A percentile compares a stretch with the other conserved stretches of the same genome.
Conservation (phyloP, 305 asterid genomes). For the Plantago lanceolata region DNA sequence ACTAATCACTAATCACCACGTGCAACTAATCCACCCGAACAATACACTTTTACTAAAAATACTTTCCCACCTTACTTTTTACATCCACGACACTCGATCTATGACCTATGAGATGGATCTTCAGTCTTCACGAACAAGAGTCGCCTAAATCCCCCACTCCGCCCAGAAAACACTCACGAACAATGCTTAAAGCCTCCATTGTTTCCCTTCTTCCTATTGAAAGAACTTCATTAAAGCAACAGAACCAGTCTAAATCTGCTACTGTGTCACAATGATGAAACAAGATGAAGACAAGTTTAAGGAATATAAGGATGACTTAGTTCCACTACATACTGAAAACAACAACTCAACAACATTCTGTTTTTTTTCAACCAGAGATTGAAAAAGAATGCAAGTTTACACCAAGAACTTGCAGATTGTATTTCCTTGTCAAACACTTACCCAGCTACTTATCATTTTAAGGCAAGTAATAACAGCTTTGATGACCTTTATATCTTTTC, state of each 20-base stretch:
- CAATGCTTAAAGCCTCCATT: too few species aligned
- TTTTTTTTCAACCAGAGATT: conserved; percentile 23
- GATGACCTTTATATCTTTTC: conserved; percentile 38
- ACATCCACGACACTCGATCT: too few species aligned
- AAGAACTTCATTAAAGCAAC: too few species aligned
- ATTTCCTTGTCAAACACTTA: conserved; percentile 51
- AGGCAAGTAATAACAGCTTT: conserved; percentile 37
- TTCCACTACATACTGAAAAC: conserved; percentile 36
- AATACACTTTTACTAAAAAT: too few species aligned
- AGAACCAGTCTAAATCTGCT: background rate
- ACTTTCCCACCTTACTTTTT: too few species aligned
- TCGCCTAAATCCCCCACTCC: too few species aligned
- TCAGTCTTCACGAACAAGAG: too few species aligned
- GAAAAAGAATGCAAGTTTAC: conserved; percentile 15
- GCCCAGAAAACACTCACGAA: too few species aligned
- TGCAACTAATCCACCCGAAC: too few species aligned
- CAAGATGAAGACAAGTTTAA: conserved; percentile 1
- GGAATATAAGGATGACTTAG: background rate
- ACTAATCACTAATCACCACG: too few species aligned
- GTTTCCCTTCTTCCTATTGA: too few species aligned
- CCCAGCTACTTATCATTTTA: conserved; percentile 32
- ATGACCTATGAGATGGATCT: too few species aligned
- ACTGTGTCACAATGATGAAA: background rate
- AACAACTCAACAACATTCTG: conserved; percentile 41
- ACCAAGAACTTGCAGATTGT: conserved; percentile 38